phyloP scores from a whole-genome alignment of 2,329 filamentous ascomycete genomes.

The Arthroderma uncinatum region DNA sequence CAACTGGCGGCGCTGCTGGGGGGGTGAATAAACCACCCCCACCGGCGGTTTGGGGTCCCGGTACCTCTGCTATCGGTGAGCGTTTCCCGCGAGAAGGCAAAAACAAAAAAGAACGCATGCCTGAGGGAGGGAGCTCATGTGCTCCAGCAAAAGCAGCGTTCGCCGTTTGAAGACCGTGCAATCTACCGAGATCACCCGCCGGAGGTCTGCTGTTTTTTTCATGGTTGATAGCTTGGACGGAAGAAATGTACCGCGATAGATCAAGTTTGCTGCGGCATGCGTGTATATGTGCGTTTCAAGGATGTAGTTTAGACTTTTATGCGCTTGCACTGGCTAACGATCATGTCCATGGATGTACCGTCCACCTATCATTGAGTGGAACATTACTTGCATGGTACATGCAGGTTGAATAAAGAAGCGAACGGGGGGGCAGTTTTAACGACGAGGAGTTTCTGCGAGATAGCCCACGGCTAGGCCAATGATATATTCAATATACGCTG shows the following conservation, averaged over 20 bases:
- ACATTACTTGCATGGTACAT: background rate
- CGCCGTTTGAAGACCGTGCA: too few relatives aligned
- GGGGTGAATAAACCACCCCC: background rate
- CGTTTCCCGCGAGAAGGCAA: background rate
- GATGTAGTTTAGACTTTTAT: background rate
- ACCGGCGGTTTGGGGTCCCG: background rate
- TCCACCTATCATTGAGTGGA: background rate
- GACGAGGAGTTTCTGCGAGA: background rate
- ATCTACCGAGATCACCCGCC: background rate
- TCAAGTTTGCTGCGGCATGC: background rate
- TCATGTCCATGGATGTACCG: background rate
- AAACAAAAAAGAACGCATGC: background rate
- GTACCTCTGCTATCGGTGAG: background rate
- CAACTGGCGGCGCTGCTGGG: background rate
- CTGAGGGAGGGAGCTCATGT: background rate
- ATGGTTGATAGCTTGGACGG: background rate
- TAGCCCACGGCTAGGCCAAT: background rate
- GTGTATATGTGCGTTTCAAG: background rate
- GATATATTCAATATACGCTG: background rate
- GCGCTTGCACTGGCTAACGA: background rate
- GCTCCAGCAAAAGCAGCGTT: too few relatives aligned
- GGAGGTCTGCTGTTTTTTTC: background rate
- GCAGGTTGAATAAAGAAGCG: constrained; percentile 3
- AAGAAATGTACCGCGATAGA: background rate
- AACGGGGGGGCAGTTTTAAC: background rate